A percentile compares a stretch with the other conserved stretches of the same genome.
Evolutionary conservation across 2,329 filamentous ascomycete genomes (phyloP).

Genomic region (Torrubiellomyces zombiae): DNA sequence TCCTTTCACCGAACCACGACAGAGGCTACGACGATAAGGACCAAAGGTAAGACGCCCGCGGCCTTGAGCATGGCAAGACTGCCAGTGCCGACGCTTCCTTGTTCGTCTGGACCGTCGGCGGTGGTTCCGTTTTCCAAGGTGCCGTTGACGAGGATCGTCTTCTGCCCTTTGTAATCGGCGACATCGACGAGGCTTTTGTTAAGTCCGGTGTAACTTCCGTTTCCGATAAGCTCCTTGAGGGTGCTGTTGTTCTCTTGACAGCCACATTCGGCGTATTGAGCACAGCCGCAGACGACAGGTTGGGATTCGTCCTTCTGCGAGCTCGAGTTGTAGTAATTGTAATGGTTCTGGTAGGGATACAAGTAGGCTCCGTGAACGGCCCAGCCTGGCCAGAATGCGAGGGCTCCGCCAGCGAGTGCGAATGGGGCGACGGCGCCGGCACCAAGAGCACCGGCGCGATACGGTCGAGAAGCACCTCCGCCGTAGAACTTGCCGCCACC

Average conservation of each 20-base stretch:
- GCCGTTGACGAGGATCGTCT: constrained; percentile 58
- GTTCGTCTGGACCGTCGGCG: constrained; percentile 14
- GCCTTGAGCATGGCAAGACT: constrained; percentile 17
- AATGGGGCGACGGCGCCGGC: constrained; percentile 35
- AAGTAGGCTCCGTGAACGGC: constrained; percentile 49
- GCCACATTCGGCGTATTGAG: constrained; percentile 33
- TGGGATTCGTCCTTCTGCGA: constrained; percentile 21
- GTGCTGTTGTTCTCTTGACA: constrained; percentile 51
- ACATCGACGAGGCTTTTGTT: constrained; percentile 48
- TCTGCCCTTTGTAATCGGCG: constrained; percentile 19
- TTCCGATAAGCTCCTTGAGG: constrained; percentile 43
- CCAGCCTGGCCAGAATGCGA: constrained; percentile 45
- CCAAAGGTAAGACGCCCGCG: constrained; percentile 33
- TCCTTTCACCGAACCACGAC: constrained; percentile 26
- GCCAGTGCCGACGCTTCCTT: constrained; percentile 17
- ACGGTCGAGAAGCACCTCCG: constrained; percentile 47
- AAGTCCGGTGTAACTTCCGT: constrained; percentile 40
- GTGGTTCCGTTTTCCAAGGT: constrained; percentile 54
- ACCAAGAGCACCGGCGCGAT: constrained; percentile 35
- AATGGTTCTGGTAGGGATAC: constrained; percentile 29
- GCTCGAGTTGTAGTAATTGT: constrained; percentile 32
- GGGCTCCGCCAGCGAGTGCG: constrained; percentile 28
- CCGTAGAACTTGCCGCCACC: constrained; percentile 50
- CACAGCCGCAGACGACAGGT: constrained; percentile 31
- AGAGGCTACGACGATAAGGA: constrained; percentile 25